A percentile compares a stretch with the other conserved stretches of the same genome.
phyloP scores from a whole-genome alignment of 768 basidiomycete genomes.

The Mycena rosella region DNA sequence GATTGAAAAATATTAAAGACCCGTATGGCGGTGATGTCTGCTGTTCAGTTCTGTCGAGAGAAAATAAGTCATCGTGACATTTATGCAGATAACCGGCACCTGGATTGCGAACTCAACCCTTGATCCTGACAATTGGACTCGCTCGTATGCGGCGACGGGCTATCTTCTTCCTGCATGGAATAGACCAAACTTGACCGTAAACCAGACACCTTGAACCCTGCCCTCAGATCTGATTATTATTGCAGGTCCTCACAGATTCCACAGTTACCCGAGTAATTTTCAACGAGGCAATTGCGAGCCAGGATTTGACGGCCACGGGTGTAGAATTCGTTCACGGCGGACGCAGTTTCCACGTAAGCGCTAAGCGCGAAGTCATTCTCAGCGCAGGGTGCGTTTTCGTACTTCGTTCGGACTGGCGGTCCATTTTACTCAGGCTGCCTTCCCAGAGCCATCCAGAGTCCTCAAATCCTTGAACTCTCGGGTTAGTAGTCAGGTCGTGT shows the following conservation, averaged over 20 bases:
- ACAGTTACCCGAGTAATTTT: conserved; percentile 45
- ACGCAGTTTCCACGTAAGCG: conserved; percentile 49
- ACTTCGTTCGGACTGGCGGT: background rate
- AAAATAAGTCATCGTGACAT: too few relatives aligned
- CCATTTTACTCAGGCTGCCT: background rate
- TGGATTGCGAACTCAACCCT: conserved; percentile 39
- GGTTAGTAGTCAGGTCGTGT: background rate
- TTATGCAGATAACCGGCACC: conserved; percentile 31
- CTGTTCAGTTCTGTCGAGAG: background rate
- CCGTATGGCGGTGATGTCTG: conserved; percentile 47
- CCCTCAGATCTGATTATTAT: conserved; percentile 30
- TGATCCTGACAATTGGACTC: conserved; percentile 44
- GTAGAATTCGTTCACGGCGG: conserved; percentile 47
- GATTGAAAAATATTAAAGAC: conserved; percentile 42
- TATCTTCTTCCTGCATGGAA: conserved; percentile 32
- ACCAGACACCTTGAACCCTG: conserved; percentile 15
- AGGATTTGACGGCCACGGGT: conserved; percentile 55
- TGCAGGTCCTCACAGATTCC: conserved; percentile 36
- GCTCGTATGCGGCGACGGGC: conserved; percentile 48
- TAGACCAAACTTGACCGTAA: conserved; percentile 28
- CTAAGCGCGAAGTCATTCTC: conserved; percentile 65
- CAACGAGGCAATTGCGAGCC: conserved; percentile 26
- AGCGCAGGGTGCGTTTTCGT: conserved; percentile 54
- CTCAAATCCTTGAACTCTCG: conserved; percentile 22
- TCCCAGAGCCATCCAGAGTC: conserved; percentile 4